A percentile compares a stretch with the other conserved stretches of the same genome.
These are phyloP conservation scores for Talaromyces nanjingensis DNA, from an alignment of 495 filamentous ascomycete genomes.

Conservation along the genomic window DNA sequence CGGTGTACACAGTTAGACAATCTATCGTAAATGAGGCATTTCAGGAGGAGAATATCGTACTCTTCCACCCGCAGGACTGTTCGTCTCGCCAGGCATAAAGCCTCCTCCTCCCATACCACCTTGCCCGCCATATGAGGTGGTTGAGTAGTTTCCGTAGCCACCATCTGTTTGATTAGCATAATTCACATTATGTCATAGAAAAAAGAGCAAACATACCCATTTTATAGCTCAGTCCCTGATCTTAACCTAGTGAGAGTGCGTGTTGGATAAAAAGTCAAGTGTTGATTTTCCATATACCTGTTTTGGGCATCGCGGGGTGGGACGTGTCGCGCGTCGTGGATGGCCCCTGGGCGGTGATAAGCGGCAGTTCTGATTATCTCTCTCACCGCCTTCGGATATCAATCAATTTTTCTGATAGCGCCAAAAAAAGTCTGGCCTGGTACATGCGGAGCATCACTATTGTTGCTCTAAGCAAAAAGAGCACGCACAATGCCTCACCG, in stretches of 20 bases:
- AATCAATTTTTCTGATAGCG: slow-evolving; percentile 18
- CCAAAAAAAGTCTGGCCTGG: slow-evolving; percentile 11
- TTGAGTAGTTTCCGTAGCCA: slow-evolving; percentile 32
- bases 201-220: slow-evolving; percentile 24
- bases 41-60: slow-evolving; percentile 13
- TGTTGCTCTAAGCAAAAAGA: not conserved
- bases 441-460: not conserved
- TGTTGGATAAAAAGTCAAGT: not conserved
- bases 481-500: slow-evolving; percentile 45
- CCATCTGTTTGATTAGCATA: slow-evolving; percentile 1
- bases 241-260: not conserved
- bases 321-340: slow-evolving; percentile 30
- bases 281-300: slow-evolving; percentile 10
- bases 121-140: slow-evolving; percentile 52
- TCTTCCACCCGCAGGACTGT: slow-evolving; percentile 39
- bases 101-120: slow-evolving; percentile 59
- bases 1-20: not conserved
- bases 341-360: slow-evolving; percentile 29
- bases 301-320: slow-evolving; percentile 25
- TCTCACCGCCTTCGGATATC: slow-evolving; percentile 32
- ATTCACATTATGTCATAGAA: not conserved
- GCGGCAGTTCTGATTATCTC: slow-evolving; percentile 17
- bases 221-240: slow-evolving; percentile 5
- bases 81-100: slow-evolving; percentile 51
- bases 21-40: not conserved